Base-by-base conservation (phyloP, 2,329 filamentous ascomycete genomes). In the Rhytidhysteron rufulum region DNA sequence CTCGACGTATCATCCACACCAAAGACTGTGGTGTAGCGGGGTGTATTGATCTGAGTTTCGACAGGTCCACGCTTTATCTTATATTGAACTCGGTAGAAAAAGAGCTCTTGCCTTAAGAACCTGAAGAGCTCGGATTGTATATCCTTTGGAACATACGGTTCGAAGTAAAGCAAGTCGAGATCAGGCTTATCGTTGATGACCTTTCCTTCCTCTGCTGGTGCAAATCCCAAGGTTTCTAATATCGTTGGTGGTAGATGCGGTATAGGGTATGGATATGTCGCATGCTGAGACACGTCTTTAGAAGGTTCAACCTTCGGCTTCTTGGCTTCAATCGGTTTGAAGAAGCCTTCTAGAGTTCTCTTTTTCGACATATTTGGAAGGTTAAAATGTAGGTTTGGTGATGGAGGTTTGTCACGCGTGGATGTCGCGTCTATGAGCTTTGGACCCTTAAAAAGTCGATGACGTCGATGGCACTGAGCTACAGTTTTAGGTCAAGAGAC, bases 21-120 rank as follows among this genome's bases (percentile, higher is more conserved):
- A 41, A 80, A 82, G 10, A 81, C 77, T 1, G 77, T 80, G 0
- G 77, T 80, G 57, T 70, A 83, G n/a, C 79, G 72, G 4, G 77
- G 75, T 3, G 77, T 79, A 51, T 72, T 75, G 57, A 90, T 80
- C 17, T 77, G 70, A 0, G 81, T 84, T 40, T 82, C 75, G 1
- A 77, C 62, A 1, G 78, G 74, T 3, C 79, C 79, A 6, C 86
- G 77, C 39, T 79, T 83, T 53, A 89, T 86, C 22, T 74, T 80
- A 54, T 89, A 89, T 51, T 80, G 75, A 4, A 89, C 85, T 38
- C 84, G 76, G 54, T 89, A 88, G 65, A 89, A 90, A 7, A 84
- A 84, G 1, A 91, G 65, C 44, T 85, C 75, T n/a, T 71, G 64
- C 1, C 86, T 78, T 2, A 91, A 72, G 54, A 88, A 88, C 11